These are phyloP conservation scores for Iris macrosiphon DNA, from an alignment of 106 monocot genomes.

Conservation along the genomic window DNA sequence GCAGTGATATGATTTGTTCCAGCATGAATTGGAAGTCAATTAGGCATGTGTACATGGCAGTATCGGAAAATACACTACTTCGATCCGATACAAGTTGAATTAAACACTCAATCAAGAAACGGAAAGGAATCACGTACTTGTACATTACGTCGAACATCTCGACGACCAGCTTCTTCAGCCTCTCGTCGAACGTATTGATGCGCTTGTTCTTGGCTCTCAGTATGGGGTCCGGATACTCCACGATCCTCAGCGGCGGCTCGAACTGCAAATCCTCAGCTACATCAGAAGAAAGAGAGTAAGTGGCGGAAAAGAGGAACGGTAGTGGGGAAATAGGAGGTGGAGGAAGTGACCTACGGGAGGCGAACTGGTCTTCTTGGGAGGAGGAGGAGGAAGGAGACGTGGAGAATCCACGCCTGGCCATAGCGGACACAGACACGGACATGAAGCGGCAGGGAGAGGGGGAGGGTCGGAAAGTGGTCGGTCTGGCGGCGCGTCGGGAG, in stretches of 20 bases:
- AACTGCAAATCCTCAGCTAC: constrained; percentile 63
- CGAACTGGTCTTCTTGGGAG: constrained; percentile 19
- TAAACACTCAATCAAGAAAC: too few relatives aligned
- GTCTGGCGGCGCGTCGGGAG: not conserved
- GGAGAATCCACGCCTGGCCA: constrained; percentile 34
- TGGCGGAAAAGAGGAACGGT: not conserved
- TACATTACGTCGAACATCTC: constrained; percentile 99
- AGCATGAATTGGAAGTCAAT: too few relatives aligned
- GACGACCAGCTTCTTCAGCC: constrained; percentile 49
- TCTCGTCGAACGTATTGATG: constrained; percentile 77
- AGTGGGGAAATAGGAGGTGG: not conserved
- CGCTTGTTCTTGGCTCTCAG: constrained; percentile 87
- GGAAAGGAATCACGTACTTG: constrained; percentile 51
- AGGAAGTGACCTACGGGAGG: constrained; percentile 19
- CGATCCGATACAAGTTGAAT: too few relatives aligned
- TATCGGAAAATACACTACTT: too few relatives aligned
- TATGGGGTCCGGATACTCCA: constrained; percentile 84
- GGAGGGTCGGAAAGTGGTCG: not conserved
- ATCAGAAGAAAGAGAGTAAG: not conserved
- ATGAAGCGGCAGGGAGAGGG: not conserved
- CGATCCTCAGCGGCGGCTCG: constrained; percentile 65
- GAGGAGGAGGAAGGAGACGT: not conserved
- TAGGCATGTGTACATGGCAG: too few relatives aligned
- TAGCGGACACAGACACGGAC: constrained; percentile 5
- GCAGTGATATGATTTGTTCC: too few relatives aligned